These are phyloP conservation scores for Phaeosphaeriaceae sp. DNA, from an alignment of 2,329 filamentous ascomycete species.

Conservation along the genomic window DNA sequence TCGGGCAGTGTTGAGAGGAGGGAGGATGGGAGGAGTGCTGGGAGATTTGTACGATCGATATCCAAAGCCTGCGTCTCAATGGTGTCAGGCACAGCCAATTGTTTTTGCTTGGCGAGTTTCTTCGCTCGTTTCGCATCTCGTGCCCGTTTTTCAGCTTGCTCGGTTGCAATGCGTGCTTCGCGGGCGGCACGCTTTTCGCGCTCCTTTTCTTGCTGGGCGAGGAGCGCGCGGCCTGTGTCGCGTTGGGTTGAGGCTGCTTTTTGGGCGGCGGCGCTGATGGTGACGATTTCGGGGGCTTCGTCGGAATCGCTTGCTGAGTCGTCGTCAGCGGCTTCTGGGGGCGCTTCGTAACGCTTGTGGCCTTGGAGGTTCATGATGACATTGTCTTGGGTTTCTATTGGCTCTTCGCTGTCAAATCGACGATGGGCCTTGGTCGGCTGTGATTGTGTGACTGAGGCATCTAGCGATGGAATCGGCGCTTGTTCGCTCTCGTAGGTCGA, in stretches of 20 bases:
- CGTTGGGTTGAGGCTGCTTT: conserved; percentile 36
- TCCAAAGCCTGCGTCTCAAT: too few relatives aligned
- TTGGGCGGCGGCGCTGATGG: conserved; percentile 36
- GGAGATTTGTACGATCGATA: conserved; percentile 48
- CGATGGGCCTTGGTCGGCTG: conserved; percentile 31
- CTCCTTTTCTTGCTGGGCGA: conserved; percentile 38
- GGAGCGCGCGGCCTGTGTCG: conserved; percentile 37
- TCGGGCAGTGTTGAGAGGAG: conserved; percentile 57
- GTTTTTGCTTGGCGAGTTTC: conserved; percentile 30
- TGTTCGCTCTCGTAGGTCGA: conserved; percentile 37
- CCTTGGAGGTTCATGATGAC: conserved; percentile 15
- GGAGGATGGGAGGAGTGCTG: conserved; percentile 58
- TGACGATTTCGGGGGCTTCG: conserved; percentile 48
- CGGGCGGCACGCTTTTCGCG: conserved; percentile 39
- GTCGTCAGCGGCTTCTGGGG: conserved; percentile 19
- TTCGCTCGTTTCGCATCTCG: conserved; percentile 39
- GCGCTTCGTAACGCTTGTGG: conserved; percentile 18
- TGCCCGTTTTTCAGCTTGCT: conserved; percentile 42
- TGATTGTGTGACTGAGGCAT: conserved; percentile 13
- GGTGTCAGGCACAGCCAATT: conserved; percentile 7
- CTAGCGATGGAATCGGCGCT: conserved; percentile 22
- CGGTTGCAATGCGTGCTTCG: conserved; percentile 36
- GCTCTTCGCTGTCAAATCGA: conserved; percentile 47
- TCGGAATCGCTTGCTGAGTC: conserved; percentile 43
- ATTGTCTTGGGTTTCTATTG: conserved; percentile 12